Conservation (phyloP, 129 eudicot genomes). For the Flaveria ramosissima region DNA sequence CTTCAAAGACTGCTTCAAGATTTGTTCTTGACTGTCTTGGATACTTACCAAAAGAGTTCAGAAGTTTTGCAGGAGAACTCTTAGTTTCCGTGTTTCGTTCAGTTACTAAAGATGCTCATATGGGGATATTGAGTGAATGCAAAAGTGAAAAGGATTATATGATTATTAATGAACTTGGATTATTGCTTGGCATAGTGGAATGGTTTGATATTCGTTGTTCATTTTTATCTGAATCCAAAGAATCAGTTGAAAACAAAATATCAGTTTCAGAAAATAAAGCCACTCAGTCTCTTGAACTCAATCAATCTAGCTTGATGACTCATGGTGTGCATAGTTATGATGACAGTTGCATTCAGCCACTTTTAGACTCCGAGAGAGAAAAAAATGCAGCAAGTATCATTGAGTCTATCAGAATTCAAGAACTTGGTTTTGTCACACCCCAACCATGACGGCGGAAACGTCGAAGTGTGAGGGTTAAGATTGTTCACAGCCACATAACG, state of each 20-base stretch:
- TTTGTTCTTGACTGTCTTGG: slow-evolving; percentile 70
- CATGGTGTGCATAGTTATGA: slow-evolving; percentile 23
- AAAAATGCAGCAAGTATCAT: slow-evolving; percentile 50
- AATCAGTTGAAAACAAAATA: slow-evolving; percentile 29
- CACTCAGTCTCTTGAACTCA: slow-evolving; percentile 26
- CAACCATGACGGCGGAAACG: too few species aligned
- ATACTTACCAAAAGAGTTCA: slow-evolving; percentile 67
- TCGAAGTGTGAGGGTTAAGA: too few species aligned
- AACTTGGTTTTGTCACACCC: too few species aligned
- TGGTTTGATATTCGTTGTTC: slow-evolving; percentile 65
- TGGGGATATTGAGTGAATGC: slow-evolving; percentile 63
- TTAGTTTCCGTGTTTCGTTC: slow-evolving; percentile 64
- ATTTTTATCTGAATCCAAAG: slow-evolving; percentile 26
- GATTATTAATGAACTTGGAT: slow-evolving; percentile 84
- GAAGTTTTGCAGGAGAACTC: slow-evolving; percentile 68
- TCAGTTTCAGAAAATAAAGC: slow-evolving; percentile 16
- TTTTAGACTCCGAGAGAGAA: slow-evolving; percentile 32
- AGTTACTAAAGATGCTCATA: slow-evolving; percentile 52
- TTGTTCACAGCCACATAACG: too few species aligned
- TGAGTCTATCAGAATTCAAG: slow-evolving; percentile 79
- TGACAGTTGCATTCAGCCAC: slow-evolving; percentile 22
- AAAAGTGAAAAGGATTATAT: slow-evolving; percentile 52
- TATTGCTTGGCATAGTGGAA: slow-evolving; percentile 71
- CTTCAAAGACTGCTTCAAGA: slow-evolving; percentile 37
- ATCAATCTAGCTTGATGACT: slow-evolving; percentile 21